Base-by-base conservation (phyloP, 2,329 filamentous ascomycete species). In the Canariomyces notabilis region DNA sequence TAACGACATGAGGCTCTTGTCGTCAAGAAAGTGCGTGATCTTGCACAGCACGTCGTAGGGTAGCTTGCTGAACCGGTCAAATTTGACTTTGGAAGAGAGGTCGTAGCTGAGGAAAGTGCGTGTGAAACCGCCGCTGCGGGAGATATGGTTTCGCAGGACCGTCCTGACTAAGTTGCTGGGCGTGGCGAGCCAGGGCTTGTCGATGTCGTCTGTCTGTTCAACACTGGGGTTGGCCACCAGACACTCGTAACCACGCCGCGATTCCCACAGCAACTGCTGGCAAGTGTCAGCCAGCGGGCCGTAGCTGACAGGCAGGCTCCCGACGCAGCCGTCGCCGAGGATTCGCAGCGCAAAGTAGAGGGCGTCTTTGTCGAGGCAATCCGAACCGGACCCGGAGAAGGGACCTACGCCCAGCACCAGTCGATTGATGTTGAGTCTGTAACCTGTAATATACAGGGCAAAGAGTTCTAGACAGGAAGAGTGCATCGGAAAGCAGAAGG, bases 361-460 rank as follows among this genome's bases (percentile, higher is more conserved):
- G 6, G 29, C 42, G 14, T 45, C 42, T 15, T 45, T 39, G 20
- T 45, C 36, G 11, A 45, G 6, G 26, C 26, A 44, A n/a, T n/a
- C n/a, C n/a, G n/a, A n/a, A n/a, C n/a, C n/a, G n/a, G n/a, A n/a
- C n/a, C n/a, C n/a, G n/a, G n/a, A n/a, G n/a, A n/a, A n/a, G n/a
- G n/a, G n/a, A n/a, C n/a, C n/a, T n/a, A n/a, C 9, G 26, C 26
- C 8, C 9, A 8, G 26, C 9, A 29, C 9, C 26, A 29, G 8
- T 9, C 14, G 26, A 8, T 29, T 29, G 8, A 29, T 4, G 9
- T 2, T 23, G 35, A 18, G n/a, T n/a, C 7, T 35, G 5, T 9
- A 8, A 12, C 23, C 23, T n/a, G 35, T 38, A 1, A 45, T 7
- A n/a, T 34, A 7, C 18, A 21, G 22, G 26, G 35, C 32, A 20